Evolutionary conservation across 2,329 filamentous ascomycete species (phyloP), one percentile per base, ranked within the genome.

Genomic region (Thermoascus crustaceus): DNA sequence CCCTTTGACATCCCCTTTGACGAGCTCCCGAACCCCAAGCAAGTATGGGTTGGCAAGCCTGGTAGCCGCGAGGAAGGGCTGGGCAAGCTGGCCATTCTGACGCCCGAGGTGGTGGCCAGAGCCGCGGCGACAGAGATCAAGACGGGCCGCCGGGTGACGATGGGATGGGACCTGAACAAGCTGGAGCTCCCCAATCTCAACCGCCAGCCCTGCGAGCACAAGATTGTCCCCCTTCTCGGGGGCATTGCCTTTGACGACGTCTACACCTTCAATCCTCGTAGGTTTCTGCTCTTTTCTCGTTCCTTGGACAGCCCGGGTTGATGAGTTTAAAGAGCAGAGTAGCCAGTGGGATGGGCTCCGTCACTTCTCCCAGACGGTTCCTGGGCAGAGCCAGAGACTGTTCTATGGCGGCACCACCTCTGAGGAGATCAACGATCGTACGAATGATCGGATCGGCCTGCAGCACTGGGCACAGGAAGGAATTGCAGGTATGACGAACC

Each of bases 81-180:
- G 1, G 72, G 72, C 14, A 66, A 71, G 39, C 58, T 68, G 4
- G 63, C 58, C 1, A 61, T 71, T 3, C 61, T 78, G 17, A 76
- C 73, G 0, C 67, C 72, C 1, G 61, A 72, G 1, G 55, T 70
- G 1, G 69, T 76, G 3, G 63, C 67, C 4, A 57, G 60, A 14
- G 63, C 69, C 0, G 72, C 73, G 2, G 51, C 62, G 4, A 57
- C 60, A 4, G 67, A 73, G 44, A 75, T 77, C 45, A 61, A 58
- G 24, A 69, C 66, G 0, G 74, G 74, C 8, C 58, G 59, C 13
- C 62, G 71, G 20, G 64, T 75, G 16, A 68, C 68, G 7, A 59
- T 78, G 24, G 66, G 66, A 17, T 77, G 73, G 73, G 68, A 72
- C 16, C 49, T 77, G 40, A 68, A 64, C 13, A 76, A 76, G 45